Evolutionary conservation across 2,329 filamentous ascomycete genomes (phyloP).

Genomic region (Karstenula rhodostoma): DNA sequence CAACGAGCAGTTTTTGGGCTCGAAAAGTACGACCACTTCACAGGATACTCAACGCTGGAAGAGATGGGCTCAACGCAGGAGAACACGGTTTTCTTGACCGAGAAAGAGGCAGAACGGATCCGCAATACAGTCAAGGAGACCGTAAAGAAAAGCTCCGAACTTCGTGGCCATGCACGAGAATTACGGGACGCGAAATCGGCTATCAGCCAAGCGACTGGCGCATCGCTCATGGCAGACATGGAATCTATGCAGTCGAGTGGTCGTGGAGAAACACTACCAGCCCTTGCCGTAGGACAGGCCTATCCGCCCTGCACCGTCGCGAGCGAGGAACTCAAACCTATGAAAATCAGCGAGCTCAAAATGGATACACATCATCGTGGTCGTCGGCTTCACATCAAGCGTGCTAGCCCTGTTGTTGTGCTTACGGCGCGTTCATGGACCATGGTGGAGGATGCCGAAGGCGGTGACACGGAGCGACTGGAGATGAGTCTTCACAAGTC

Average conservation of each 20-base stretch:
- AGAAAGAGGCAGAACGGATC: conserved; percentile 38
- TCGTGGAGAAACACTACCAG: conserved; percentile 29
- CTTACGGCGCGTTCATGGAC: conserved; percentile 45
- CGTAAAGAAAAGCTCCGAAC: conserved; percentile 27
- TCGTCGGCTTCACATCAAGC: conserved; percentile 45
- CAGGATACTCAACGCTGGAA: neutral
- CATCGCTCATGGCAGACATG: conserved; percentile 43
- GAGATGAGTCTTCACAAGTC: conserved; percentile 38
- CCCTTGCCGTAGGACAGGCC: conserved; percentile 31
- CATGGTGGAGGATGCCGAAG: conserved; percentile 47
- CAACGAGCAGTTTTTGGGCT: conserved; percentile 10
- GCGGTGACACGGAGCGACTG: conserved; percentile 45
- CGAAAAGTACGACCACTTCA: neutral
- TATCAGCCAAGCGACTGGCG: conserved; percentile 37
- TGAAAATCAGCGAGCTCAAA: conserved; percentile 45
- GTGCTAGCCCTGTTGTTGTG: conserved; percentile 37
- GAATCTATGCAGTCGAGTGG: conserved; percentile 32
- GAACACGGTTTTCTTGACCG: conserved; percentile 38
- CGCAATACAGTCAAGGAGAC: conserved; percentile 31
- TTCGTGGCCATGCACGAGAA: conserved; percentile 25
- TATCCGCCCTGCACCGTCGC: conserved; percentile 34
- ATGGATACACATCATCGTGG: conserved; percentile 54
- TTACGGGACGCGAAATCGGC: conserved; percentile 33
- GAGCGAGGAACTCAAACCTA: conserved; percentile 28
- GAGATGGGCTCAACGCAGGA: conserved; percentile 24